Base-by-base conservation (phyloP, 805 yeast species). In the Blastobotrys peoriensis region DNA sequence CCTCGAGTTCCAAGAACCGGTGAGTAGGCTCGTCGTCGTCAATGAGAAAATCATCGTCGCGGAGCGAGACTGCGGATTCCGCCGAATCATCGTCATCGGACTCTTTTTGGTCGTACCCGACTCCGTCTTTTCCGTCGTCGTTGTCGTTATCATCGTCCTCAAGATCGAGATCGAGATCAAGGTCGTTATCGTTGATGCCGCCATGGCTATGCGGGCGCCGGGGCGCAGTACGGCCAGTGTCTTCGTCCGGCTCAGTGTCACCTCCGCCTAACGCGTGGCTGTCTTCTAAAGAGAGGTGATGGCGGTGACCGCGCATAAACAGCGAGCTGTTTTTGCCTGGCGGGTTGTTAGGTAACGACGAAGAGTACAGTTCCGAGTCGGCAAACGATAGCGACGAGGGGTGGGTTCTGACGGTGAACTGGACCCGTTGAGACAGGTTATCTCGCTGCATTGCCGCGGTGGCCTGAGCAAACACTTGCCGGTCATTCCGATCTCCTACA, bases 391-490 rank as follows among this genome's bases (percentile, higher is more conserved):
- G 30, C 10, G 10, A 8, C 30, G 30, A 8, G 13, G 8, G 30
- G 13, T 13, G 10, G 30, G 30, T 25, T 8, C 30, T 40, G 9
- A 81, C 83, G 5, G 79, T 65, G 55, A 87, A 87, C 47, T 83
- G 74, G 2, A 87, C 87, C 51, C 86, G 75, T 56, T 85, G 87
- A 53, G 89, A 81, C 34, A 77, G 76, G 57, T 86, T 88, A 57
- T 86, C 89, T 3, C 64, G 54, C 52, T 76, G 67, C 94, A 87
- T 84, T 51, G 78, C 74, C 30, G 75, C 71, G 2, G 79, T 78
- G 0, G 95, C 94, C 40, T 77, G 73, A 43, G 75, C 69, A 56
- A 87, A 87, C 13, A 87, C 84, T 30, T 65, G 60, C 50, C 74
- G 74, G 62, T 87, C 96, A 4, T 73, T 75, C 2, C 70, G 75